phyloP scores from a whole-genome alignment of 2,329 filamentous ascomycete species.

The Peltaster fructicola region DNA sequence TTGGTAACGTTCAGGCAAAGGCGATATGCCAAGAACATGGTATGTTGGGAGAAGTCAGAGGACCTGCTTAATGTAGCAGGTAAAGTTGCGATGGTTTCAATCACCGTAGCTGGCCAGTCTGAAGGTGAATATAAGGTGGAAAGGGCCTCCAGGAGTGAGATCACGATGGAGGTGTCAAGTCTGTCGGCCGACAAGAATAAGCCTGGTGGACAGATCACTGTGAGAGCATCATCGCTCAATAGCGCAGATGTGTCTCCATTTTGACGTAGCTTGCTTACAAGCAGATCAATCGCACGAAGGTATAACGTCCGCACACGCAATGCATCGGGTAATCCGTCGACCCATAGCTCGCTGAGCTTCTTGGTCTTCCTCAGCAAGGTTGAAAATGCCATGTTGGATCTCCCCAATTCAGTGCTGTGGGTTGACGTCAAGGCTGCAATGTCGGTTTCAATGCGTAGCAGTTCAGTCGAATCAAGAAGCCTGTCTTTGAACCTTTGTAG shows the following conservation, averaged over 20 bases:
- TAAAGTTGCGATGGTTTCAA: conserved; percentile 8
- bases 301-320: too few species aligned
- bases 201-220: conserved; percentile 7
- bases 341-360: too few species aligned
- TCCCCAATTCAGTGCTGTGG: too few species aligned
- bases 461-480: too few species aligned
- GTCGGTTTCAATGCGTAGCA: too few species aligned
- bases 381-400: too few species aligned
- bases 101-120: conserved; percentile 10
- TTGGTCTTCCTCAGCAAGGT: too few species aligned
- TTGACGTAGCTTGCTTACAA: conserved; percentile 32
- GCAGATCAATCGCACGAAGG: conserved; percentile 42
- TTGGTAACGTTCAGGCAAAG: conserved; percentile 77
- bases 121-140: conserved; percentile 8
- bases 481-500: conserved; percentile 32
- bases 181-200: conserved; percentile 12
- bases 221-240: conserved; percentile 18
- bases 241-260: conserved; percentile 31
- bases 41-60: conserved; percentile 6
- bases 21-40: conserved; percentile 36
- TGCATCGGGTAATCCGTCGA: too few species aligned
- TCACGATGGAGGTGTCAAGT: conserved; percentile 31
- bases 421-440: too few species aligned
- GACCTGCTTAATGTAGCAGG: too few species aligned
- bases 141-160: conserved; percentile 21